These are phyloP conservation scores for Suillus alpinus DNA, from an alignment of 768 basidiomycete genomes.

Conservation along the genomic window DNA sequence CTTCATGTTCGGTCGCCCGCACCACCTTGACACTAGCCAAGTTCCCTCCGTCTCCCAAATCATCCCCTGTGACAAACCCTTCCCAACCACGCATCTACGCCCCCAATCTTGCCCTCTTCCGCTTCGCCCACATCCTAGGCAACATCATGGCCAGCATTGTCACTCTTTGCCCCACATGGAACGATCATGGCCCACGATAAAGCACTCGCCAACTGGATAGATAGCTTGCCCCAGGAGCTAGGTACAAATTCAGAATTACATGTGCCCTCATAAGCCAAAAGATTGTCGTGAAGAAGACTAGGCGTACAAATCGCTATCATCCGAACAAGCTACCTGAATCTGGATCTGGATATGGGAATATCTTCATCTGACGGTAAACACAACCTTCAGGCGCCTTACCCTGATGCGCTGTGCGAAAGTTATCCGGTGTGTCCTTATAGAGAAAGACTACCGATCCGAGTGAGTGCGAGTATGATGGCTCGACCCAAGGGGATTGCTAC, in stretches of 20 bases:
- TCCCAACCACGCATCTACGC: conserved; percentile 64
- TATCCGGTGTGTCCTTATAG: too few species aligned
- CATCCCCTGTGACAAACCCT: conserved; percentile 25
- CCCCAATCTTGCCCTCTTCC: conserved; percentile 71
- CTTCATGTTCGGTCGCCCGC: conserved; percentile 82
- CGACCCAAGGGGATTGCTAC: too few species aligned
- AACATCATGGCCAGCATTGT: conserved; percentile 85
- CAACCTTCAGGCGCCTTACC: not conserved
- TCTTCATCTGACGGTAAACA: not conserved
- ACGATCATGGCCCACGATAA: conserved; percentile 70
- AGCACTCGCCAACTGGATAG: conserved; percentile 70
- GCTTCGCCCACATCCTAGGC: conserved; percentile 73
- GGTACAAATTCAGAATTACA: conserved; percentile 71
- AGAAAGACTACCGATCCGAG: too few species aligned
- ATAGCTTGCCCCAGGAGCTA: conserved; percentile 69
- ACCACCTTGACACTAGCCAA: conserved; percentile 69
- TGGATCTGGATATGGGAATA: conserved; percentile 1
- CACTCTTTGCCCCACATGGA: conserved; percentile 69
- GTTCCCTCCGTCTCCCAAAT: conserved; percentile 56
- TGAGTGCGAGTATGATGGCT: too few species aligned
- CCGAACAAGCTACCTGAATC: conserved; percentile 54
- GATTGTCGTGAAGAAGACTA: conserved; percentile 51
- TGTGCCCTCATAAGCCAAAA: conserved; percentile 66
- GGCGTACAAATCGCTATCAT: conserved; percentile 82
- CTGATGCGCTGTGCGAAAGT: too few species aligned